A percentile compares a stretch with the other conserved stretches of the same genome.
phyloP scores from a whole-genome alignment of 371 early-diverging fungal genomes.

The Conidiobolus incongruus region DNA sequence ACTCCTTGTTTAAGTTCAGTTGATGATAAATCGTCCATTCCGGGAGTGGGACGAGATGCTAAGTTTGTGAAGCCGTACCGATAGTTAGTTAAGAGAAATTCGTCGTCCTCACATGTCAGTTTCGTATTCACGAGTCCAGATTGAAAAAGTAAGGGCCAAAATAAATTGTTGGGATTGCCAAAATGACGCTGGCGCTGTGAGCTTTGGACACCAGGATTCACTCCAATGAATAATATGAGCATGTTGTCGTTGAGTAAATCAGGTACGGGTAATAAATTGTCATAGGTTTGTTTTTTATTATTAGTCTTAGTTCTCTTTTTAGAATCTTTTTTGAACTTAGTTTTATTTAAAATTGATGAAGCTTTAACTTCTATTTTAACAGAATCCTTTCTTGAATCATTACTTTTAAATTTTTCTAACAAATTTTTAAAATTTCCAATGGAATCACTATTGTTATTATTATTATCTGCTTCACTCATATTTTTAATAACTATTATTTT shows the following conservation, averaged over 20 bases:
- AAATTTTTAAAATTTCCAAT: too few species aligned
- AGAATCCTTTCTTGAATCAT: too few species aligned
- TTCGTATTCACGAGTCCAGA: slow-evolving; percentile 21
- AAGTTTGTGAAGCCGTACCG: slow-evolving; percentile 46
- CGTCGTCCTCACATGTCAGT: slow-evolving; percentile 25
- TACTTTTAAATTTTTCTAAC: too few species aligned
- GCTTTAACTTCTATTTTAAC: too few species aligned
- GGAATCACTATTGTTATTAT: too few species aligned
- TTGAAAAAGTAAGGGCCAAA: slow-evolving; percentile 48
- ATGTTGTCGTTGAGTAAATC: slow-evolving; percentile 35
- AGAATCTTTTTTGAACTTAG: too few species aligned
- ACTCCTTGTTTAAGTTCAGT: slow-evolving; percentile 32
- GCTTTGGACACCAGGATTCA: slow-evolving; percentile 46
- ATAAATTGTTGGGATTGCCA: slow-evolving; percentile 44
- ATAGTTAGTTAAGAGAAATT: slow-evolving; percentile 15
- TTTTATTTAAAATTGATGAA: too few species aligned
- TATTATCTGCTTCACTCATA: too few species aligned
- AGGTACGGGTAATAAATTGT: slow-evolving; percentile 15
- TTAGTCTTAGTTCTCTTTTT: background rate
- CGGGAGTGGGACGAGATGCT: slow-evolving; percentile 26
- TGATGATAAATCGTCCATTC: slow-evolving; percentile 24
- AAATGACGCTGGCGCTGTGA: slow-evolving; percentile 39
- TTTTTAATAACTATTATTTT: too few species aligned
- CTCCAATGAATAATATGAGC: slow-evolving; percentile 50
- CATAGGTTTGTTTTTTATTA: slow-evolving; percentile 4